A percentile compares a stretch with the other conserved stretches of the same genome.
Conservation (phyloP, 208 protist species). For the Leishmania lainsoni region DNA sequence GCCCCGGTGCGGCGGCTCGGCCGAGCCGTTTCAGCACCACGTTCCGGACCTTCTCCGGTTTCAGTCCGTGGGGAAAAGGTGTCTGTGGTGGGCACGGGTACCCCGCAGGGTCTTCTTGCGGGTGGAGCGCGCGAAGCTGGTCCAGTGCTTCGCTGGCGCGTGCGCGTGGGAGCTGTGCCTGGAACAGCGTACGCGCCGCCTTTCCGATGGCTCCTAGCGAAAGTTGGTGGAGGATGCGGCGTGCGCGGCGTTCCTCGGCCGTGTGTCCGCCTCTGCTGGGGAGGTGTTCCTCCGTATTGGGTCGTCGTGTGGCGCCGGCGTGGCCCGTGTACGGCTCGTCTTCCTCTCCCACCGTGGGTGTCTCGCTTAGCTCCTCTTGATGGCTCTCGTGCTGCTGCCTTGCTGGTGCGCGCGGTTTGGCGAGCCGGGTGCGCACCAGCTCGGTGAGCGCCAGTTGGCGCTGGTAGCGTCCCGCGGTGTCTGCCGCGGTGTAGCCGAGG, state of each 20-base stretch:
- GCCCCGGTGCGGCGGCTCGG: constrained; percentile 19
- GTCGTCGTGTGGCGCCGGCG: not conserved
- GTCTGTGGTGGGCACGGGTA: not conserved
- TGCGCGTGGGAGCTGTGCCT: not conserved
- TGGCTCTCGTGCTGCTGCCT: not conserved
- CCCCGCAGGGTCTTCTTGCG: constrained; percentile 7
- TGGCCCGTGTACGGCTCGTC: not conserved
- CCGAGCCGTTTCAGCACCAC: constrained; percentile 15
- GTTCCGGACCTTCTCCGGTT: constrained; percentile 6
- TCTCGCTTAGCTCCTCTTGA: not conserved
- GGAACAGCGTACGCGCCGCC: constrained; percentile 23
- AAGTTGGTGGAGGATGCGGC: too few relatives aligned
- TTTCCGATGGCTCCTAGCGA: too few relatives aligned
- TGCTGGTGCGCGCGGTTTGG: too few relatives aligned
- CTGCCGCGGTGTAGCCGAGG: too few relatives aligned
- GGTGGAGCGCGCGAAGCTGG: constrained; percentile 12
- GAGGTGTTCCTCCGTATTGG: not conserved
- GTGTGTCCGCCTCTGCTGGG: too few relatives aligned
- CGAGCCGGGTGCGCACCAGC: too few relatives aligned
- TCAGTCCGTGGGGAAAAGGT: not conserved
- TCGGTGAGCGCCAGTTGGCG: too few relatives aligned
- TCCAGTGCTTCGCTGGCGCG: not conserved
- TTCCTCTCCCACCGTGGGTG: not conserved
- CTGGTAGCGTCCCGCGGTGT: too few relatives aligned
- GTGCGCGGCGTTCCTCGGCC: too few relatives aligned